These are phyloP conservation scores for Phytopythium helicoides DNA, from an alignment of 352 stramenopile species.

Conservation along the genomic window DNA sequence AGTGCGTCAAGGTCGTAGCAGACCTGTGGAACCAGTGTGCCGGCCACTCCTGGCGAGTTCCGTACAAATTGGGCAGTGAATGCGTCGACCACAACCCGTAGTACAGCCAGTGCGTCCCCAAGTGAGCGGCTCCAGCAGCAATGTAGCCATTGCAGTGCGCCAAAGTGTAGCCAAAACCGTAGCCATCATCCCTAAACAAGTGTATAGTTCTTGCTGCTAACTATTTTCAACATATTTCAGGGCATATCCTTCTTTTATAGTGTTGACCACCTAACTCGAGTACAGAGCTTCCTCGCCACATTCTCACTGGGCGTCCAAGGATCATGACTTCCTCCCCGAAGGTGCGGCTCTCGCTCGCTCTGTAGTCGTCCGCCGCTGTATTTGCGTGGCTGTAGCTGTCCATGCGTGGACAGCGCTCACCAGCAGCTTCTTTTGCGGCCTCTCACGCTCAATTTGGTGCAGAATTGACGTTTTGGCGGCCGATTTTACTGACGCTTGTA, in stretches of 20 bases:
- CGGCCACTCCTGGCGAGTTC: conserved; percentile 21
- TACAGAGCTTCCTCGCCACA: too few species aligned
- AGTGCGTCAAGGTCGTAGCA: conserved; percentile 17
- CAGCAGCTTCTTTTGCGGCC: too few species aligned
- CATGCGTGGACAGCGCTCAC: too few species aligned
- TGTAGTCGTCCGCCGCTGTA: not conserved
- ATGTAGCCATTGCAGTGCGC: not conserved
- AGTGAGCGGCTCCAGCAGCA: not conserved
- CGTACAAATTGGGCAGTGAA: conserved; percentile 11
- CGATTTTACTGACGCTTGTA: not conserved
- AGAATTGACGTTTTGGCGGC: not conserved
- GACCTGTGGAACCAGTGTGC: conserved; percentile 26
- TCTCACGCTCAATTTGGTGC: too few species aligned
- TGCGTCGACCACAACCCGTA: conserved; percentile 18
- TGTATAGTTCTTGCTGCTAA: too few species aligned
- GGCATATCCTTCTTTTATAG: too few species aligned
- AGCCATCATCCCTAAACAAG: too few species aligned
- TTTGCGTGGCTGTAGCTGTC: not conserved
- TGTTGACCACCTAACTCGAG: too few species aligned
- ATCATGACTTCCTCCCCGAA: conserved; percentile 8
- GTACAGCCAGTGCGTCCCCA: conserved; percentile 27
- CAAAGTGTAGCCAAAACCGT: too few species aligned
- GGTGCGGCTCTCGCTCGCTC: not conserved
- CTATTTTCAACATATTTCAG: too few species aligned
- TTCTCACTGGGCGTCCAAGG: too few species aligned